Conservation (phyloP, 192 early-diverging fungal genomes). For the Lunasporangiospora selenospora region DNA sequence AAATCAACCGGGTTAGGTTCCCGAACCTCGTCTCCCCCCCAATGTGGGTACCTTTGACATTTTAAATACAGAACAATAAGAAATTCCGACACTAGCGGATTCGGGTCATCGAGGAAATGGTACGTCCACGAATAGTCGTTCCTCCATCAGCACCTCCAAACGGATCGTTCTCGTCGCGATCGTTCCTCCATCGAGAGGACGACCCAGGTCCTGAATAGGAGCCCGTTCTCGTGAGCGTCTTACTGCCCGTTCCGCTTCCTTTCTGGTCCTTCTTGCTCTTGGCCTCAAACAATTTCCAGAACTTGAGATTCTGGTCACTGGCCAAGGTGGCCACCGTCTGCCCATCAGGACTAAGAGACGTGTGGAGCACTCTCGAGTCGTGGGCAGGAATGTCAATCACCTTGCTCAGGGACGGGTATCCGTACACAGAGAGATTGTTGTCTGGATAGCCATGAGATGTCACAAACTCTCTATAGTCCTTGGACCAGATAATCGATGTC, state of each 20-base stretch:
- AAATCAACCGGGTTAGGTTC: neutral
- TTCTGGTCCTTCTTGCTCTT: constrained; percentile 14
- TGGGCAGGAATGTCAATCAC: constrained; percentile 80
- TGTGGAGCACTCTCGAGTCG: constrained; percentile 87
- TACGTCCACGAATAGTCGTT: constrained; percentile 8
- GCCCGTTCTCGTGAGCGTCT: constrained; percentile 3
- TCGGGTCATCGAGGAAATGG: constrained; percentile 23
- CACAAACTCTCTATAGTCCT: constrained; percentile 84
- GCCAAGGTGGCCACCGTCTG: constrained; percentile 92
- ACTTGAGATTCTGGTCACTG: constrained; percentile 93
- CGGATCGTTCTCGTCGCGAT: neutral
- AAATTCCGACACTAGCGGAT: constrained; percentile 11
- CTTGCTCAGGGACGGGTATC: constrained; percentile 75
- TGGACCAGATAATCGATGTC: constrained; percentile 92
- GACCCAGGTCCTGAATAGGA: constrained; percentile 10
- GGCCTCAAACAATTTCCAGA: constrained; percentile 91
- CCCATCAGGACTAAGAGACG: constrained; percentile 90
- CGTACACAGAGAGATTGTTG: constrained; percentile 87
- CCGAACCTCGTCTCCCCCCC: too few species aligned
- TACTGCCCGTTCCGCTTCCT: constrained; percentile 3
- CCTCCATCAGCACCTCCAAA: constrained; percentile 3
- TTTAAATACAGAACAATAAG: too few species aligned
- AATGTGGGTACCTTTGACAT: too few species aligned
- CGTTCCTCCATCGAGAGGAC: neutral
- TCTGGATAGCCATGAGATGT: constrained; percentile 93